A percentile compares a stretch with the other conserved stretches of the same genome.
Conservation (phyloP, 2,329 filamentous ascomycete species). For the Herpomyces periplanetae region DNA sequence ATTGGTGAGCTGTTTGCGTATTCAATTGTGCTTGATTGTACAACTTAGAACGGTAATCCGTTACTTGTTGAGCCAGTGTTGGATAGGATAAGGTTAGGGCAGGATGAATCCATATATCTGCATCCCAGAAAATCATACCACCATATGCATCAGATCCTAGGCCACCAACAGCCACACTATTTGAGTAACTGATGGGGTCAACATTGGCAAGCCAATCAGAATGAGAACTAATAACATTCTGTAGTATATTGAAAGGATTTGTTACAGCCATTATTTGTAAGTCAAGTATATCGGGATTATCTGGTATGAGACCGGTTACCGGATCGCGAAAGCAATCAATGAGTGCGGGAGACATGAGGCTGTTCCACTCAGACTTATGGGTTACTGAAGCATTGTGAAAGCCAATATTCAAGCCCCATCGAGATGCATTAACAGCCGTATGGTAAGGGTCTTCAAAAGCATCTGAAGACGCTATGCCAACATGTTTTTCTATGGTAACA, state of each 20-base stretch:
- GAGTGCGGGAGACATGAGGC: slow-evolving; percentile 17
- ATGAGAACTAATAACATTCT: slow-evolving; percentile 14
- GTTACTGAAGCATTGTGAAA: slow-evolving; percentile 15
- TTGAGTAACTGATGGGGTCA: slow-evolving; percentile 14
- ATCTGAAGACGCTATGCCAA: slow-evolving; percentile 26
- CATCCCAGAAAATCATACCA: slow-evolving; percentile 12
- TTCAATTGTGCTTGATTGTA: slow-evolving; percentile 19
- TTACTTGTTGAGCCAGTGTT: slow-evolving; percentile 18
- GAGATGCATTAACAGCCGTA: slow-evolving; percentile 15
- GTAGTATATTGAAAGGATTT: slow-evolving; percentile 16
- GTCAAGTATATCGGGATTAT: slow-evolving; percentile 15
- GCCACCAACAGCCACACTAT: slow-evolving; percentile 26
- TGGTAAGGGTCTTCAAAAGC: slow-evolving; percentile 18
- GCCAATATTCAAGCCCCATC: slow-evolving; percentile 12
- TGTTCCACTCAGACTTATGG: slow-evolving; percentile 20
- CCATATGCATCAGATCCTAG: slow-evolving; percentile 24
- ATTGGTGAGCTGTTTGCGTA: slow-evolving; percentile 13
- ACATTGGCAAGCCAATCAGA: slow-evolving; percentile 12
- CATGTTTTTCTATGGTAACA: slow-evolving; percentile 20
- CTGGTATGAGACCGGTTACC: slow-evolving; percentile 15
- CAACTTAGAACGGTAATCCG: slow-evolving; percentile 19
- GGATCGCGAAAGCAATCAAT: slow-evolving; percentile 21
- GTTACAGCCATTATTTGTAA: slow-evolving; percentile 15
- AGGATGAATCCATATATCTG: slow-evolving; percentile 22
- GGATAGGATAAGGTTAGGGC: slow-evolving; percentile 22